These are phyloP conservation scores for Pichia cactophila DNA, from an alignment of 1,139 yeast species.

Conservation along the genomic window DNA sequence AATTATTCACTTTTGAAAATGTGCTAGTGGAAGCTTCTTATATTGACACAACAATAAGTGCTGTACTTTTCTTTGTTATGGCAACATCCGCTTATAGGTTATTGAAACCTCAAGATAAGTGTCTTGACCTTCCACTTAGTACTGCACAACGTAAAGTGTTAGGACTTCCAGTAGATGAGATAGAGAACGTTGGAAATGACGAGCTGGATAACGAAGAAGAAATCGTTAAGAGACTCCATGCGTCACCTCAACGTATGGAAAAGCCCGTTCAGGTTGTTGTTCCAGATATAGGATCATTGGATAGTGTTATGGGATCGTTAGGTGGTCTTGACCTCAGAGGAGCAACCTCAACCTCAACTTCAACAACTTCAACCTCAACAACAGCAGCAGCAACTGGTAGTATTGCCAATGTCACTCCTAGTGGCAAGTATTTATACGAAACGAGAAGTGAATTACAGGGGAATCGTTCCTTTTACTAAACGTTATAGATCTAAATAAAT, in stretches of 20 bases:
- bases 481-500: conserved; percentile 1
- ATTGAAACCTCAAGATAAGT: conserved; percentile 27
- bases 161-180: conserved; percentile 18
- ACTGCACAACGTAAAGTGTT: conserved; percentile 26
- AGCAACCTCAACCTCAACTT: conserved; percentile 1
- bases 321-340: conserved; percentile 4
- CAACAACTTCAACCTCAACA: conserved; percentile 3
- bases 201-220: conserved; percentile 3
- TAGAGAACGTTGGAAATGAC: conserved; percentile 1
- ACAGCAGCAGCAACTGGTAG: neutral
- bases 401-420: conserved; percentile 1
- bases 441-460: conserved; percentile 4
- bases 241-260: conserved; percentile 3
- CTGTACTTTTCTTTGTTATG: conserved; percentile 18
- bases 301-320: conserved; percentile 12
- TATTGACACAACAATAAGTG: conserved; percentile 6
- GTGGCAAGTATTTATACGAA: conserved; percentile 7
- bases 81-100: conserved; percentile 18
- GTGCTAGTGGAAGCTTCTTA: conserved; percentile 1
- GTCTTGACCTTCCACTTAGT: conserved; percentile 28
- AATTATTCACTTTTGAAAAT: conserved; percentile 7
- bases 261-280: conserved; percentile 4
- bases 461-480: neutral
- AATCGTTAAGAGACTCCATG: neutral
- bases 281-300: conserved; percentile 6